Conservation (phyloP, 495 filamentous ascomycete genomes). For the Clavariopsis aquatica region DNA sequence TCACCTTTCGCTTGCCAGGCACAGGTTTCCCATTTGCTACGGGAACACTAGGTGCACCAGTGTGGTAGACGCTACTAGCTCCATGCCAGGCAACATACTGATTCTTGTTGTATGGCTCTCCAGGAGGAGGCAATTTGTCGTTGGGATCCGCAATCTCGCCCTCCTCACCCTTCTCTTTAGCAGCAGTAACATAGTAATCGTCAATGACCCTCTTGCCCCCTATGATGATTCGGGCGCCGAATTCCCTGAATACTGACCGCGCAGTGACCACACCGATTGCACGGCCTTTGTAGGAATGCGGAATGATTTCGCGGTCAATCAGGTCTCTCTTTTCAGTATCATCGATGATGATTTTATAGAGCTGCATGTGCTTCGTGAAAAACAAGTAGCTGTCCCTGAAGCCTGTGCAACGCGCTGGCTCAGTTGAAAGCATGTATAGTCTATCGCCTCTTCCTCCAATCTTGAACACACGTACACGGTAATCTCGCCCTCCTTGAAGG, state of each 20-base stretch:
- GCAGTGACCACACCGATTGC: conserved; percentile 97
- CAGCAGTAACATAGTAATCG: conserved; percentile 83
- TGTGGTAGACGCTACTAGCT: conserved; percentile 91
- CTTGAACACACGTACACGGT: conserved; percentile 90
- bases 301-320: conserved; percentile 91
- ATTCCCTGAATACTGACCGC: conserved; percentile 94
- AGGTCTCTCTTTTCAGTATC: conserved; percentile 90
- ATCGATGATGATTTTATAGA: conserved; percentile 94
- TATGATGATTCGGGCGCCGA: conserved; percentile 90
- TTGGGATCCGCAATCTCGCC: conserved; percentile 88
- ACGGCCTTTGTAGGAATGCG: conserved; percentile 96
- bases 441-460: conserved; percentile 79
- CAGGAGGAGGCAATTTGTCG: conserved; percentile 68
- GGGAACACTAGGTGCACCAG: conserved; percentile 73
- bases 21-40: conserved; percentile 71
- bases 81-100: conserved; percentile 99
- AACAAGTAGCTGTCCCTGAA: conserved; percentile 98
- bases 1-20: conserved; percentile 76
- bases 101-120: conserved; percentile 85
- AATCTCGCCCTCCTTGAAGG: conserved; percentile 79
- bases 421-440: conserved; percentile 97
- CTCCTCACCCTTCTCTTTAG: conserved; percentile 77
- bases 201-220: conserved; percentile 82
- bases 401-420: conserved; percentile 92
- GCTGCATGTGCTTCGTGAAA: conserved; percentile 92